phyloP scores from a whole-genome alignment of 116 monocot species.

The Iris pallida region DNA sequence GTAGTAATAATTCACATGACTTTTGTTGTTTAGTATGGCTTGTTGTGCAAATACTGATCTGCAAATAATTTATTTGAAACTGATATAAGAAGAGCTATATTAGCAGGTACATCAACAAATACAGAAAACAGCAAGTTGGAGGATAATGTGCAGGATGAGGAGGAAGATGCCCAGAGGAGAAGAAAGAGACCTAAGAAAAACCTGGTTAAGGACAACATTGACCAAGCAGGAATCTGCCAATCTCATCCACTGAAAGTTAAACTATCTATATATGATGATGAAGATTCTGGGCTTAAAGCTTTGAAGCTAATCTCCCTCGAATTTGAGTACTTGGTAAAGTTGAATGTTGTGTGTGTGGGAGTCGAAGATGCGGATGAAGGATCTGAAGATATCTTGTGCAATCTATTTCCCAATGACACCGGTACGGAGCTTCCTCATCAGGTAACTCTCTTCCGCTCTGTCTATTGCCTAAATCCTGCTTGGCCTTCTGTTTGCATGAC shows the following conservation, averaged over 20 bases:
- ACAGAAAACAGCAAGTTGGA: conserved; percentile 52
- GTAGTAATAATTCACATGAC: too few species aligned
- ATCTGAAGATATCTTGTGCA: conserved; percentile 69
- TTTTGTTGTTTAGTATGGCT: too few species aligned
- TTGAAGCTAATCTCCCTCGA: conserved; percentile 52
- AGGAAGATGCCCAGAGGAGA: conserved; percentile 83
- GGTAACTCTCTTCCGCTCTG: conserved; percentile 22
- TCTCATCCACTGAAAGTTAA: conserved; percentile 79
- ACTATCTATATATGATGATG: conserved; percentile 69
- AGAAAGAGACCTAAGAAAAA: conserved; percentile 74
- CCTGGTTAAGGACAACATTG: conserved; percentile 37
- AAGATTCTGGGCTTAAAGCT: conserved; percentile 33
- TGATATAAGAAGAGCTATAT: not conserved
- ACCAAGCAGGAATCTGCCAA: conserved; percentile 40
- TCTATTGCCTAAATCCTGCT: not conserved
- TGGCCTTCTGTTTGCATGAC: too few species aligned
- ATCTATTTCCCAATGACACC: conserved; percentile 93
- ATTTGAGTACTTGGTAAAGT: conserved; percentile 87
- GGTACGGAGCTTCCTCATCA: conserved; percentile 79
- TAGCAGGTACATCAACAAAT: conserved; percentile 38
- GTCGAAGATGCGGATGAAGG: conserved; percentile 60
- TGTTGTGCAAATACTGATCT: too few species aligned
- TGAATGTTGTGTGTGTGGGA: conserved; percentile 92
- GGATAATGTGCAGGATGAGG: conserved; percentile 86
- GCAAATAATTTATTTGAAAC: not conserved